These are phyloP conservation scores for Entomortierella chlamydospora DNA, from an alignment of 192 early-diverging fungal species.

Conservation along the genomic window DNA sequence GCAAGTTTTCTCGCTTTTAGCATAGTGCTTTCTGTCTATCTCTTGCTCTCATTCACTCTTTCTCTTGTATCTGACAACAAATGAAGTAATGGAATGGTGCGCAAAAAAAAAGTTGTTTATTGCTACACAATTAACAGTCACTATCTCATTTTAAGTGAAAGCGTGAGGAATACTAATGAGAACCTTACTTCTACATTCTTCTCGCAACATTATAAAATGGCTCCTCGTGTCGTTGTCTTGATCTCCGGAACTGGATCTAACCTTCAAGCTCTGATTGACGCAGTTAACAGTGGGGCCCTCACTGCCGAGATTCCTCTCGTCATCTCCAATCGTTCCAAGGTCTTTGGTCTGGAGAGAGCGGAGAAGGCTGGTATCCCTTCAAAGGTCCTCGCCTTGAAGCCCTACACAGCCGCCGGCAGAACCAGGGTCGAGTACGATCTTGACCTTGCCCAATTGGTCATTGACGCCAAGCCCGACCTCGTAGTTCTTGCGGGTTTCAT, in stretches of 20 bases:
- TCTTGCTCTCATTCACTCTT: not conserved
- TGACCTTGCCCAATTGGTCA: constrained; percentile 80
- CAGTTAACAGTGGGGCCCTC: constrained; percentile 62
- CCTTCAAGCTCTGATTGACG: constrained; percentile 96
- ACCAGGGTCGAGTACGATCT: constrained; percentile 90
- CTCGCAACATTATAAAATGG: constrained; percentile 23
- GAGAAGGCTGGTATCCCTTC: constrained; percentile 86
- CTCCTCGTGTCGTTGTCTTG: constrained; percentile 82
- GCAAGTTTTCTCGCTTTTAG: not conserved
- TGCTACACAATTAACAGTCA: not conserved
- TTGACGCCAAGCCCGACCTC: constrained; percentile 77
- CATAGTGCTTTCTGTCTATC: too few species aligned
- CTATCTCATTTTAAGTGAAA: not conserved
- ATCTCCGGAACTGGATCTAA: constrained; percentile 97
- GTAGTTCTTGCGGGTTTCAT: constrained; percentile 97
- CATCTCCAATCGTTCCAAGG: constrained; percentile 87
- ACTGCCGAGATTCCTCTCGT: constrained; percentile 83
- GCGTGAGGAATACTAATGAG: not conserved
- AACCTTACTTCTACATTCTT: not conserved
- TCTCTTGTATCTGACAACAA: not conserved
- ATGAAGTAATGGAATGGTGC: not conserved
- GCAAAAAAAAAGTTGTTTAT: constrained; percentile 1
- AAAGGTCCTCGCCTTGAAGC: constrained; percentile 81
- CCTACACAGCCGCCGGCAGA: constrained; percentile 84
- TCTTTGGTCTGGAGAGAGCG: constrained; percentile 93